phyloP scores from a whole-genome alignment of 495 filamentous ascomycete genomes.

The Trichoderma reesei region DNA sequence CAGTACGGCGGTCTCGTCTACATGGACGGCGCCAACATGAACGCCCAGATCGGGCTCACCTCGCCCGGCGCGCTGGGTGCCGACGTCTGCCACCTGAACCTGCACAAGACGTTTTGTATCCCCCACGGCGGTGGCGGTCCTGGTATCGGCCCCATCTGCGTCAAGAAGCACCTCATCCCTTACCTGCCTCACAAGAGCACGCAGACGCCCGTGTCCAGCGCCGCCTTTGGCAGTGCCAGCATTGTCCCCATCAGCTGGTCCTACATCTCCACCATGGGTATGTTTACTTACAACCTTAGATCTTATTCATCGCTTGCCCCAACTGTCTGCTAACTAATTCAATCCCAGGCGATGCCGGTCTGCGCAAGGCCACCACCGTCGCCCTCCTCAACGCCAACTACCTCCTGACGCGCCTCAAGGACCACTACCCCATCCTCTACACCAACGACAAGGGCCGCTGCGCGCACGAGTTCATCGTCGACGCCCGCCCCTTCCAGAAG shows the following conservation, averaged over 20 bases:
- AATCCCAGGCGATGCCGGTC: constrained; percentile 53
- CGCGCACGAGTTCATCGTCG: constrained; percentile 97
- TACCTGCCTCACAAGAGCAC: constrained; percentile 54
- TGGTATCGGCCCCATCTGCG: constrained; percentile 91
- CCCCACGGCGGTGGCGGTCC: constrained; percentile 95
- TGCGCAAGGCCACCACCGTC: constrained; percentile 92
- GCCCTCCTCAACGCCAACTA: constrained; percentile 97
- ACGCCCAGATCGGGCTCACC: constrained; percentile 95
- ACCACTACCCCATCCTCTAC: constrained; percentile 86
- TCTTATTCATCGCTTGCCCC: neutral
- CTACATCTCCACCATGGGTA: constrained; percentile 94
- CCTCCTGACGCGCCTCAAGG: constrained; percentile 82
- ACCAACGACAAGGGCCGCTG: constrained; percentile 82
- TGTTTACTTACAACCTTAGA: constrained; percentile 13
- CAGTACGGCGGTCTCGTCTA: constrained; percentile 88
- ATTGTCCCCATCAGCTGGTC: constrained; percentile 97
- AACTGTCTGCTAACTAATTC: constrained; percentile 15
- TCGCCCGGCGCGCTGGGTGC: constrained; percentile 95
- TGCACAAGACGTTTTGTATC: constrained; percentile 99
- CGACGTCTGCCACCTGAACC: constrained; percentile 94
- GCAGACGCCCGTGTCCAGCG: constrained; percentile 66
- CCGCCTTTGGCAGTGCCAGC: constrained; percentile 84
- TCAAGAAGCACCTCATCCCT: constrained; percentile 67
- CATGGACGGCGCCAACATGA: constrained; percentile 99
- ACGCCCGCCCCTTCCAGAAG: constrained; percentile 79